These are phyloP conservation scores for Aspergillus homomorphus DNA, from an alignment of 495 filamentous ascomycete species.

Conservation along the genomic window DNA sequence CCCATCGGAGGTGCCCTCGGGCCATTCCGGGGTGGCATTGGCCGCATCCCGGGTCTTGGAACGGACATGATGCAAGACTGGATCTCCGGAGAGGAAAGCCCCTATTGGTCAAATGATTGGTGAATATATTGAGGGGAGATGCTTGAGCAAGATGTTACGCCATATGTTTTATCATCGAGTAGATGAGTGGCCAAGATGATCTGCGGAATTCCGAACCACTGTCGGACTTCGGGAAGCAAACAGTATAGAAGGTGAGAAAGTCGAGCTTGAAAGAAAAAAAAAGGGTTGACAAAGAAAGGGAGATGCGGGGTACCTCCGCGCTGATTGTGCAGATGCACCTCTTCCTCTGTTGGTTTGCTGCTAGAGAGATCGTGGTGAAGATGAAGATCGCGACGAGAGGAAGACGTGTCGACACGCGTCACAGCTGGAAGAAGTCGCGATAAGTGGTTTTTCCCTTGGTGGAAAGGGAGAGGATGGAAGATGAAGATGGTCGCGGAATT, in stretches of 20 bases:
- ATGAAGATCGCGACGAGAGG: not conserved
- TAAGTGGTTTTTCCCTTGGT: not conserved
- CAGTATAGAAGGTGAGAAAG: not conserved
- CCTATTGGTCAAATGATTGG: too few relatives aligned
- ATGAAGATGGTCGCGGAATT: conserved; percentile 7
- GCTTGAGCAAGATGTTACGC: not conserved
- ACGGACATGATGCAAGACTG: conserved; percentile 27
- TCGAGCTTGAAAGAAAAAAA: too few relatives aligned
- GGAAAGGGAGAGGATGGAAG: not conserved
- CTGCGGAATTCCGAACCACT: not conserved
- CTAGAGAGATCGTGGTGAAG: not conserved
- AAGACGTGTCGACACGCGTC: not conserved
- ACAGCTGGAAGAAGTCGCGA: not conserved
- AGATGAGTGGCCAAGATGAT: not conserved
- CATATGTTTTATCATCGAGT: not conserved
- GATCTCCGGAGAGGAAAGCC: too few relatives aligned
- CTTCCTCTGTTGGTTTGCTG: not conserved
- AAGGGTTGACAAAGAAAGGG: not conserved
- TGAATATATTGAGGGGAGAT: conserved; percentile 2
- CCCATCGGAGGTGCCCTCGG: conserved; percentile 35
- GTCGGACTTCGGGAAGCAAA: not conserved
- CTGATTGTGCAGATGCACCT: not conserved
- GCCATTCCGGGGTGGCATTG: conserved; percentile 28
- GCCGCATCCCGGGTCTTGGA: conserved; percentile 32
- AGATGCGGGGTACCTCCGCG: not conserved